Percentiles rank a stretch among this genome's conserved stretches.
phyloP scores from a whole-genome alignment of 129 eudicot genomes.

The Centrapalus pauciflorus region DNA sequence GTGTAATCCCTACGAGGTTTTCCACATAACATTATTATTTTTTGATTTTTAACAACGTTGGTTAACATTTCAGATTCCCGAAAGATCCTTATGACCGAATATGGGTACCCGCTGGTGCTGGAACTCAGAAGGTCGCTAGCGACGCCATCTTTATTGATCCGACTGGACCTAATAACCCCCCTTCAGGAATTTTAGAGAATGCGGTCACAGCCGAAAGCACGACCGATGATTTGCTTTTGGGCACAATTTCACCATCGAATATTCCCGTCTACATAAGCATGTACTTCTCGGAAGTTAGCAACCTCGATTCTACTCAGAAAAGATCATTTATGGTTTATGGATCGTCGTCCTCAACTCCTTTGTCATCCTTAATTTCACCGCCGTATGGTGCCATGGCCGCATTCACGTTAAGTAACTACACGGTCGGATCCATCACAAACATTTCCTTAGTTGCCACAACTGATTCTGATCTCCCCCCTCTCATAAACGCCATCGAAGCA shows the following conservation, averaged over 20 bases:
- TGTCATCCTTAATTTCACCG: constrained; percentile 18
- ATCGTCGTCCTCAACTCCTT: background rate
- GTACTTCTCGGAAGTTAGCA: constrained; percentile 31
- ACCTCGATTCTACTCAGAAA: constrained; percentile 15
- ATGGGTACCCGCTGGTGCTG: constrained; percentile 2
- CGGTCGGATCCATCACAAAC: constrained; percentile 3
- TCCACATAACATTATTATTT: no score
- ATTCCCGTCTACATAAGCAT: constrained; percentile 1
- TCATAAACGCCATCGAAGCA: constrained; percentile 30
- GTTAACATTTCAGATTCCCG: constrained; percentile 18
- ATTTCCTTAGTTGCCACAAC: constrained; percentile 21
- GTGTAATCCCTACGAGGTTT: no score
- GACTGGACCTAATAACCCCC: constrained; percentile 20
- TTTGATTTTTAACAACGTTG: background rate
- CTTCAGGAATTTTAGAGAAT: constrained; percentile 7
- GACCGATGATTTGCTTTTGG: constrained; percentile 7
- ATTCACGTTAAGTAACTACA: background rate
- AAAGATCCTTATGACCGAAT: constrained; percentile 32
- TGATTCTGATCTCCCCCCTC: constrained; percentile 27
- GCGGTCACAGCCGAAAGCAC: constrained; percentile 17
- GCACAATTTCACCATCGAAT: background rate
- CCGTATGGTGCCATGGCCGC: constrained; percentile 4
- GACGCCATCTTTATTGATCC: constrained; percentile 1
- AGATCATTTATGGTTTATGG: constrained; percentile 27
- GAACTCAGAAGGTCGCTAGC: background rate